A percentile compares a stretch with the other conserved stretches of the same genome.
Conservation (phyloP, 148 eudicot genomes). For the Camellia lanceoleosa region DNA sequence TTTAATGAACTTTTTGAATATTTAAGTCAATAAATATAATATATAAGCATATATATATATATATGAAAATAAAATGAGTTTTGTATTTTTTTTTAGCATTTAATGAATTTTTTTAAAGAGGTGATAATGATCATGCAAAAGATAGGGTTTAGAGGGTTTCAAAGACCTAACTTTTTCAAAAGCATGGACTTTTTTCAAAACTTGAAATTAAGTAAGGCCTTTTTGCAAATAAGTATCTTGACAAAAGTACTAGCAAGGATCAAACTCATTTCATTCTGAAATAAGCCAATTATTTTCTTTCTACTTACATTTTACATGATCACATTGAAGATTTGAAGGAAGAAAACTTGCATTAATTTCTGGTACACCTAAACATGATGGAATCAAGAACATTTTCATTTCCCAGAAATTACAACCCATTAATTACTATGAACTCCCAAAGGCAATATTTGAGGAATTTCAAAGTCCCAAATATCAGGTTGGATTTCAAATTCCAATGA, state of each 20-base stretch:
- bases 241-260: neutral
- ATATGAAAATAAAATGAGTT: too few relatives aligned
- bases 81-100: too few relatives aligned
- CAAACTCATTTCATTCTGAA: neutral
- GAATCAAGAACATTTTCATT: neutral
- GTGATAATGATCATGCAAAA: too few relatives aligned
- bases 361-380: neutral
- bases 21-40: too few relatives aligned
- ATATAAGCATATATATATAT: too few relatives aligned
- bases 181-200: too few relatives aligned
- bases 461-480: constrained; percentile 18
- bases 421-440: neutral
- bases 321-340: neutral
- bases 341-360: neutral
- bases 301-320: neutral
- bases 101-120: too few relatives aligned
- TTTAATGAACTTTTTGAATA: too few relatives aligned
- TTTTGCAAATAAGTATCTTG: neutral
- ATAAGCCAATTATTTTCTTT: neutral
- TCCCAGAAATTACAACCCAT: neutral
- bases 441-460: constrained; percentile 2
- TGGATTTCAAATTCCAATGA: constrained; percentile 30
- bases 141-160: too few relatives aligned
- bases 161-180: too few relatives aligned
- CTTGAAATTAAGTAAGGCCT: neutral